These are phyloP conservation scores for Fusarium heterosporum DNA, from an alignment of 2,329 filamentous ascomycete species.

Conservation along the genomic window DNA sequence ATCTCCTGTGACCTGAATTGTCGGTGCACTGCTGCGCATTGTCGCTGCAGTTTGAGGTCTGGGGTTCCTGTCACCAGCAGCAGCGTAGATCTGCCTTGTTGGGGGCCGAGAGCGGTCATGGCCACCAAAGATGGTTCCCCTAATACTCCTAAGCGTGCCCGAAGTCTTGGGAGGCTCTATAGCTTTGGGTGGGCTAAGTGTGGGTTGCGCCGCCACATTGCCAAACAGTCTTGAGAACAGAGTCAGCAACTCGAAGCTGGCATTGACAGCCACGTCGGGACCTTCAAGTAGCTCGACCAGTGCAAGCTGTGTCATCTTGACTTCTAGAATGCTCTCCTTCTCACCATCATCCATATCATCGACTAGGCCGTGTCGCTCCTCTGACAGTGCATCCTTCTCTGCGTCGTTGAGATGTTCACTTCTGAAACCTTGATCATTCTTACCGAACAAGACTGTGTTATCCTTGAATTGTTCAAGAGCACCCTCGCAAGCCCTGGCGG, in stretches of 20 bases:
- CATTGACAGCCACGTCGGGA: slow-evolving; percentile 86
- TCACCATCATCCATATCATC: slow-evolving; percentile 87
- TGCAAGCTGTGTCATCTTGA: slow-evolving; percentile 93
- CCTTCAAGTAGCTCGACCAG: slow-evolving; percentile 87
- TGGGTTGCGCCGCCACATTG: slow-evolving; percentile 60
- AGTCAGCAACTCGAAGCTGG: slow-evolving; percentile 84
- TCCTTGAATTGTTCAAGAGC: slow-evolving; percentile 91
- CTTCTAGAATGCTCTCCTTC: slow-evolving; percentile 88
- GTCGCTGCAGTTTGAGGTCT: slow-evolving; percentile 59
- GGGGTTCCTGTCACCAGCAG: slow-evolving; percentile 53
- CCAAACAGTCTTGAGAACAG: slow-evolving; percentile 87
- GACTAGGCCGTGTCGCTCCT: slow-evolving; percentile 64
- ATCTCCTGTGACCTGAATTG: slow-evolving; percentile 82
- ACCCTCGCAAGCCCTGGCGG: slow-evolving; percentile 85
- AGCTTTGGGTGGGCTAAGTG: slow-evolving; percentile 55
- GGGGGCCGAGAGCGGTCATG: slow-evolving; percentile 59
- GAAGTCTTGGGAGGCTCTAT: slow-evolving; percentile 74
- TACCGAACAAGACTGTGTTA: slow-evolving; percentile 75
- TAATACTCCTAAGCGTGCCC: slow-evolving; percentile 76
- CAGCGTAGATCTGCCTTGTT: slow-evolving; percentile 55
- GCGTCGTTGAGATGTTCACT: slow-evolving; percentile 76
- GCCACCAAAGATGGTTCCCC: slow-evolving; percentile 82
- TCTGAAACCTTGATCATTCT: slow-evolving; percentile 65
- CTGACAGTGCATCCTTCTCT: slow-evolving; percentile 48
- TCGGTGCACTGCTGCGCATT: slow-evolving; percentile 64